Percentiles rank a stretch among this genome's conserved stretches.
Conservation (phyloP, 2,329 filamentous ascomycete species). For the Rhinocladiella mackenziei region DNA sequence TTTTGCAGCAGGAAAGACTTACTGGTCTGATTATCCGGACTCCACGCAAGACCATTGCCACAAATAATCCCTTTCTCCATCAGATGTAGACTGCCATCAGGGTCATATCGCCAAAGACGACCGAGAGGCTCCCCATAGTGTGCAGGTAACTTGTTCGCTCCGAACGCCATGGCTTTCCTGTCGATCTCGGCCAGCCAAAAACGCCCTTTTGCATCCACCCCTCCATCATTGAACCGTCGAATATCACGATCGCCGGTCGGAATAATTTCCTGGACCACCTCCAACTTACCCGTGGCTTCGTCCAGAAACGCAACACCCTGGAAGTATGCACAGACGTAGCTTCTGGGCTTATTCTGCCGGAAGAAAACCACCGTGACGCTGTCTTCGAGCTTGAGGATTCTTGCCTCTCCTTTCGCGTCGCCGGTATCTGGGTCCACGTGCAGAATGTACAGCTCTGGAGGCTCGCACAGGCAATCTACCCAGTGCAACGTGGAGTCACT, state of each 20-base stretch:
- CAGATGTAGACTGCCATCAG: constrained; percentile 33
- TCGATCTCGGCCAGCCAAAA: constrained; percentile 41
- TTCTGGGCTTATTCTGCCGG: constrained; percentile 34
- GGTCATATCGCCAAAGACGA: constrained; percentile 30
- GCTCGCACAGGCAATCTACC: constrained; percentile 34
- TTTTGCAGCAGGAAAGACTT: constrained; percentile 7
- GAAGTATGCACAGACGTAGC: constrained; percentile 41
- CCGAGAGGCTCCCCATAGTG: constrained; percentile 32
- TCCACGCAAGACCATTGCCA: constrained; percentile 39
- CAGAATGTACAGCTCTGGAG: constrained; percentile 36
- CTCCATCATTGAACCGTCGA: constrained; percentile 38
- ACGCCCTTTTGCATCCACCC: constrained; percentile 35
- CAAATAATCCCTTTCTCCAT: constrained; percentile 37
- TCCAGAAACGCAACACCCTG: constrained; percentile 39
- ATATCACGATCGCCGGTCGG: constrained; percentile 31
- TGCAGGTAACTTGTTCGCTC: constrained; percentile 32
- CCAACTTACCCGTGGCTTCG: constrained; percentile 36
- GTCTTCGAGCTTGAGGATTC: constrained; percentile 34
- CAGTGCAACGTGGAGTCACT: constrained; percentile 35
- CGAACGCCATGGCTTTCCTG: constrained; percentile 34
- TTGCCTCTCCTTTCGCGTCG: constrained; percentile 29
- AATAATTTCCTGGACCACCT: constrained; percentile 39
- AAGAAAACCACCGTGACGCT: constrained; percentile 38
- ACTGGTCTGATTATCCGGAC: constrained; percentile 38
- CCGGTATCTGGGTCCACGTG: constrained; percentile 34